Evolutionary conservation across 2,329 filamentous ascomycete genomes (phyloP).

Genomic region (Exophiala viscosa): DNA sequence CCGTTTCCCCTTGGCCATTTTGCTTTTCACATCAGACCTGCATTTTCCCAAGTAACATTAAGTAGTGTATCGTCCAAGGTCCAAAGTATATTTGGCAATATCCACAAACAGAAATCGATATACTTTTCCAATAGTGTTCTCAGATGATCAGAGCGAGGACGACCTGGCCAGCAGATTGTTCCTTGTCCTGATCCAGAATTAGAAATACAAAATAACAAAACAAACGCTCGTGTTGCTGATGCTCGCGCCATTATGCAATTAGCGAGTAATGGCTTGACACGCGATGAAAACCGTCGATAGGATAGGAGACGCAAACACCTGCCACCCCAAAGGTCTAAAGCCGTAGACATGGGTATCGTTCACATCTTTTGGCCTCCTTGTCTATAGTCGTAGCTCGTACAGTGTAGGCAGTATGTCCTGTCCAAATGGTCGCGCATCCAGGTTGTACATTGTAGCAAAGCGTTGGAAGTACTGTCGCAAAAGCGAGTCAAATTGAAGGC

Average conservation of each 20-base stretch:
- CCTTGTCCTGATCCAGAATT: not conserved
- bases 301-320: not conserved
- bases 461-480: not conserved
- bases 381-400: constrained; percentile 23
- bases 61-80: no score
- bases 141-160: not conserved
- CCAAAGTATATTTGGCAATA: not conserved
- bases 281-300: not conserved
- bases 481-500: constrained; percentile 5
- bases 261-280: not conserved
- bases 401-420: not conserved
- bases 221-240: not conserved
- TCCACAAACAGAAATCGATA: not conserved
- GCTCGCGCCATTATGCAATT: constrained; percentile 3
- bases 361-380: constrained; percentile 10
- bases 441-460: not conserved
- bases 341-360: constrained; percentile 22
- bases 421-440: not conserved
- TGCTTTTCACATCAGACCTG: no score
- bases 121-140: not conserved
- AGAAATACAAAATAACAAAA: not conserved
- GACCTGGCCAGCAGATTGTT: not conserved
- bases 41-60: no score
- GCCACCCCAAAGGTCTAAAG: not conserved
- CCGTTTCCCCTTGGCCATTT: no score